These are phyloP conservation scores for Danielia oregonensis DNA, from an alignment of 805 yeast species.

Conservation along the genomic window DNA sequence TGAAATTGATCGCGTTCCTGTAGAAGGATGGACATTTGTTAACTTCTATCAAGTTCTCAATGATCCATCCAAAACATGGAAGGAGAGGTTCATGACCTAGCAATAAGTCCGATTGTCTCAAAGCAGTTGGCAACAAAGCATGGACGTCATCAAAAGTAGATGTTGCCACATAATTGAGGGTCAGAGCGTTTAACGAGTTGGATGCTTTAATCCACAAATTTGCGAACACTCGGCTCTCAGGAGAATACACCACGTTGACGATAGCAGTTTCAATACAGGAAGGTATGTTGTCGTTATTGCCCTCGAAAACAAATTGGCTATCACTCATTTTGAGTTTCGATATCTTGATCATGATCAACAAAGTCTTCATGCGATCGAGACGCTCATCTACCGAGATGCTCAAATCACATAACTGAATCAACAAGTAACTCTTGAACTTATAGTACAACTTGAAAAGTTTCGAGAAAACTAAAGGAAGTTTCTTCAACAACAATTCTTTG, in stretches of 20 bases:
- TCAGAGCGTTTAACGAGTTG: slow-evolving; percentile 17
- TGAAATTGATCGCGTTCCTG: slow-evolving; percentile 71
- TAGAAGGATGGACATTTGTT: slow-evolving; percentile 70
- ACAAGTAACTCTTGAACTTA: slow-evolving; percentile 62
- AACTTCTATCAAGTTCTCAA: slow-evolving; percentile 69
- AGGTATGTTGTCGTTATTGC: slow-evolving; percentile 48
- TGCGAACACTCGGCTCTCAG: slow-evolving; percentile 71
- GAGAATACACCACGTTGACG: slow-evolving; percentile 68
- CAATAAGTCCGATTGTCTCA: slow-evolving; percentile 25
- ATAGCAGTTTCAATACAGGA: slow-evolving; percentile 82
- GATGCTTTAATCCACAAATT: slow-evolving; percentile 67
- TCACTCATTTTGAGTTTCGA: slow-evolving; percentile 63
- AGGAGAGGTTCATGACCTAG: slow-evolving; percentile 48
- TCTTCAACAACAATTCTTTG: slow-evolving; percentile 29
- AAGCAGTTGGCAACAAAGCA: slow-evolving; percentile 27
- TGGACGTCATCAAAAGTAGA: slow-evolving; percentile 25
- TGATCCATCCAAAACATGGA: slow-evolving; percentile 91
- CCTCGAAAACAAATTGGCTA: slow-evolving; percentile 39
- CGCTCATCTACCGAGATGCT: slow-evolving; percentile 57
- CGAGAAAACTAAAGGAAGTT: slow-evolving; percentile 68
- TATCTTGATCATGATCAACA: slow-evolving; percentile 63
- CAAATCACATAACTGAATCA: slow-evolving; percentile 61
- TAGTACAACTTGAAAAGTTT: slow-evolving; percentile 63
- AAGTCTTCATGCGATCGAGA: slow-evolving; percentile 61
- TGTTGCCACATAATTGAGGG: neutral